Evolutionary conservation across 352 stramenopile genomes (phyloP).

Genomic region (Phytophthora melonis): DNA sequence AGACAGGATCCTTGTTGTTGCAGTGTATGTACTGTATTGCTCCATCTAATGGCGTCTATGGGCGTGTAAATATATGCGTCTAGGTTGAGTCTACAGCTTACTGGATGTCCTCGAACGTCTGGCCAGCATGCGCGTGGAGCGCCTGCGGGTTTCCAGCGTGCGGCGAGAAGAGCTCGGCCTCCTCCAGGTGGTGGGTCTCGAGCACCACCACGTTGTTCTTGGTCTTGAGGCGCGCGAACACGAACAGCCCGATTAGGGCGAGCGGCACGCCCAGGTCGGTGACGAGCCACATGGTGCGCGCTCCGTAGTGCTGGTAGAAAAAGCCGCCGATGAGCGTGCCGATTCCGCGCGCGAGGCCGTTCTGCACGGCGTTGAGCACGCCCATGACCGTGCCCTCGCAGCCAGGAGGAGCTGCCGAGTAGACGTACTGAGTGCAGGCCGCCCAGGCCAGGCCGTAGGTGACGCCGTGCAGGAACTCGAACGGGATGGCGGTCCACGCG

Average conservation of each 20-base stretch:
- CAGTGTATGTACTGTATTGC: neutral
- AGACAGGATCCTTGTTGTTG: neutral
- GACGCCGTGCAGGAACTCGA: constrained; percentile 81
- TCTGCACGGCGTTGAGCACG: constrained; percentile 80
- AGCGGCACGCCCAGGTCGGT: constrained; percentile 76
- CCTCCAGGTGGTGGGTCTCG: constrained; percentile 52
- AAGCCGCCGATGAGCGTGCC: constrained; percentile 80
- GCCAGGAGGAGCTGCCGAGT: constrained; percentile 63
- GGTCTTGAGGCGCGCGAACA: constrained; percentile 75
- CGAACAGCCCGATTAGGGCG: constrained; percentile 55
- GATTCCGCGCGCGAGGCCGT: constrained; percentile 68
- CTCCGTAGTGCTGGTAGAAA: constrained; percentile 79
- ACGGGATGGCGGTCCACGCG: constrained; percentile 79
- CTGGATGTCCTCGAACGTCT: constrained; percentile 39
- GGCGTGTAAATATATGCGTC: constrained; percentile 2
- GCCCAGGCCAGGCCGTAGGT: constrained; percentile 83
- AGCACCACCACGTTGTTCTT: constrained; percentile 42
- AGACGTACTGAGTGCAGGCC: constrained; percentile 81
- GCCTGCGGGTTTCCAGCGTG: constrained; percentile 55
- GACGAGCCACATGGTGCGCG: constrained; percentile 73
- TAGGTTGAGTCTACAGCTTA: constrained; percentile 15
- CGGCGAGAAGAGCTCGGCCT: constrained; percentile 73
- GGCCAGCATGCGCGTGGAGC: constrained; percentile 33
- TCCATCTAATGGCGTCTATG: no score
- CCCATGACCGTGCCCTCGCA: constrained; percentile 82